Conservation (phyloP, 1,284 basidiomycete species). For the Moniliophthora roreri region DNA sequence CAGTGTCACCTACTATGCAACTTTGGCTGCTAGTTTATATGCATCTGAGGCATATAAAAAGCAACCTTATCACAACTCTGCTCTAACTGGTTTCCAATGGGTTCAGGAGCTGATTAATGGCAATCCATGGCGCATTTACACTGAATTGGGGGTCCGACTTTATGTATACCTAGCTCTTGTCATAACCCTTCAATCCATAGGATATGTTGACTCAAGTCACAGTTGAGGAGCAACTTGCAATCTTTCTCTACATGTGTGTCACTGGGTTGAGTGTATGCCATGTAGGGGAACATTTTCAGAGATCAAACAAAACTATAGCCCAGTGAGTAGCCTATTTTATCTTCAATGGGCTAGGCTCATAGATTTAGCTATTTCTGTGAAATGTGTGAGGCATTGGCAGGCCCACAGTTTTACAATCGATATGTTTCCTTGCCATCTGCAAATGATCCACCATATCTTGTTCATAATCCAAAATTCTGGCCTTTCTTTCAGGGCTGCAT, state of each 20-base stretch:
- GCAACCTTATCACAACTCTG: conserved; percentile 23
- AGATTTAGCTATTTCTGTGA: no score
- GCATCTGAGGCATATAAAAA: neutral
- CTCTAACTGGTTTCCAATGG: conserved; percentile 16
- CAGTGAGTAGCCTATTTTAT: no score
- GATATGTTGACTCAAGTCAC: conserved; percentile 20
- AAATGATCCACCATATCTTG: neutral
- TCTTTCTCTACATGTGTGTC: conserved; percentile 29
- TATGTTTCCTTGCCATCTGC: no score
- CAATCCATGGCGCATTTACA: conserved; percentile 23
- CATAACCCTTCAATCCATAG: conserved; percentile 11
- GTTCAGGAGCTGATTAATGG: conserved; percentile 17
- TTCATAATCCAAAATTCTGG: neutral
- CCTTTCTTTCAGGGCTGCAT: conserved; percentile 2
- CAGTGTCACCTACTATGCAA: neutral
- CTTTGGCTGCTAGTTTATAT: neutral
- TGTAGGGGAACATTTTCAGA: conserved; percentile 29
- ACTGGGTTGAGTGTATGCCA: conserved; percentile 24
- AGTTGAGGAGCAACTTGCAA: conserved; percentile 27
- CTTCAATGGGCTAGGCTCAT: no score
- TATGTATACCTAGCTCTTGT: conserved; percentile 21
- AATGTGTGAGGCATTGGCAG: no score
- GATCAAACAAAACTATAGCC: conserved; percentile 24
- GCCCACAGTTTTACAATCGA: no score
- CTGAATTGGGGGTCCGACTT: conserved; percentile 22